Base-by-base conservation (phyloP, 495 filamentous ascomycete genomes). In the Aspergillus bridgeri region DNA sequence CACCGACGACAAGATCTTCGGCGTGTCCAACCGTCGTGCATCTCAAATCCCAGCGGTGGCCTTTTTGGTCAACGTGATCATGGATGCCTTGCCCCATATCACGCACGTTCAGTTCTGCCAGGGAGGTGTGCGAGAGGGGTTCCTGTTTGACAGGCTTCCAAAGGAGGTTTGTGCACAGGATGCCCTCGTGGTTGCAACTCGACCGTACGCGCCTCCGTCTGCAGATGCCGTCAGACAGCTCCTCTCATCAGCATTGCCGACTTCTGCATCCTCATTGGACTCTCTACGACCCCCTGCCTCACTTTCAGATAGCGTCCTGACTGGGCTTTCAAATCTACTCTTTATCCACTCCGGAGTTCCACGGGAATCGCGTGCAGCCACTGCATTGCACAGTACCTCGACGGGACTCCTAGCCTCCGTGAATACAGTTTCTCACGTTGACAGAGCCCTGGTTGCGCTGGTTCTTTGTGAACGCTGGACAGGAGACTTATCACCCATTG, bases 121-220 rank as follows among this genome's bases (percentile, higher is more conserved):
- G 63, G 91, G 83, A 19, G 91, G 91, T 5, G 90, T 95, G 55
- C 79, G 91, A 19, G 91, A 96, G 68, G 91, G 91, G 0, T 83
- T 84, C 11, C 71, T 94, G 29, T 90, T 86, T 70, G 81, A 86
- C 69, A 82, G 75, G 27, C 76, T 96, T 20, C 75, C 81, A 0
- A 47, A 63, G 15, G 63, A 73, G 3, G 68, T 88, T 18, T 81
- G 86, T 33, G 77, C 82, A 19, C 77, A 81, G 60, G 75, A 86
- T 65, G 89, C 92, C 1, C 67, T 94, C n/a, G 60, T 81, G n/a
- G 76, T 79, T 18, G 84, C 81, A 3, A 87, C 81, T 4, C 61
- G 69, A 3, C 71, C 81, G 0, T 80, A 75, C 51, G 81, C 81
- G 6, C 69, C 72, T 20, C 65, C 66, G 2, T 77, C 72, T 8